Evolutionary conservation across 495 filamentous ascomycete species (phyloP).

Genomic region (Penicillium desertorum): DNA sequence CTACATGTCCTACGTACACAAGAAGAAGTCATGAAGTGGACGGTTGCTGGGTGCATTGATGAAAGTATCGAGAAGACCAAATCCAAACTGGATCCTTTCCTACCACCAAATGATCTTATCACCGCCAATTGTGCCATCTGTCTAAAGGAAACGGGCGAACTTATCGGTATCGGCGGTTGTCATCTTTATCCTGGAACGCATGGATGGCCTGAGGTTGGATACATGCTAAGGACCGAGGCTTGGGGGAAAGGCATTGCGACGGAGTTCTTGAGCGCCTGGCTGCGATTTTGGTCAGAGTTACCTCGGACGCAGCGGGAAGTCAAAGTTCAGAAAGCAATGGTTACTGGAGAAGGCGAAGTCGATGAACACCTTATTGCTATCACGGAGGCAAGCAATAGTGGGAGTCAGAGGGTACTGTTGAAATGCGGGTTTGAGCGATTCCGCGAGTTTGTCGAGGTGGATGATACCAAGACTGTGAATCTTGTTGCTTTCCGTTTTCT

Average conservation of each 20-base stretch:
- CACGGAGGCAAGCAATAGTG: slow-evolving; percentile 30
- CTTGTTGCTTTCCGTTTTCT: slow-evolving; percentile 19
- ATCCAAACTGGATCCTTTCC: slow-evolving; percentile 27
- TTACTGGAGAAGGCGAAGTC: slow-evolving; percentile 14
- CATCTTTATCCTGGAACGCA: slow-evolving; percentile 17
- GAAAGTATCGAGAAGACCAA: slow-evolving; percentile 33
- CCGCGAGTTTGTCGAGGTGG: slow-evolving; percentile 24
- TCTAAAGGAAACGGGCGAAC: slow-evolving; percentile 20
- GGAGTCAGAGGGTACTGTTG: slow-evolving; percentile 38
- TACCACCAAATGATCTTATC: slow-evolving; percentile 29
- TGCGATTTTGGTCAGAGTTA: slow-evolving; percentile 38
- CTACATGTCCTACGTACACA: slow-evolving; percentile 45
- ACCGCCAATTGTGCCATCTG: slow-evolving; percentile 45
- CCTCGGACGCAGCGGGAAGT: slow-evolving; percentile 36
- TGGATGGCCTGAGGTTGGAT: slow-evolving; percentile 46
- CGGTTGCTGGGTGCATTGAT: slow-evolving; percentile 37
- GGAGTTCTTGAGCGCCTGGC: slow-evolving; percentile 45
- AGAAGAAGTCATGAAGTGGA: slow-evolving; percentile 52
- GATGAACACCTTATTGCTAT: slow-evolving; percentile 39
- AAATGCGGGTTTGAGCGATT: slow-evolving; percentile 42
- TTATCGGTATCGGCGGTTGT: slow-evolving; percentile 23
- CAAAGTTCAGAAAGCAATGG: slow-evolving; percentile 20
- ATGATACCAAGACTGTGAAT: slow-evolving; percentile 3
- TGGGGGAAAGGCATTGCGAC: slow-evolving; percentile 49
- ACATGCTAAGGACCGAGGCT: slow-evolving; percentile 42